These are phyloP conservation scores for Cenococcum geophilum DNA, from an alignment of 495 filamentous ascomycete genomes.

Conservation along the genomic window DNA sequence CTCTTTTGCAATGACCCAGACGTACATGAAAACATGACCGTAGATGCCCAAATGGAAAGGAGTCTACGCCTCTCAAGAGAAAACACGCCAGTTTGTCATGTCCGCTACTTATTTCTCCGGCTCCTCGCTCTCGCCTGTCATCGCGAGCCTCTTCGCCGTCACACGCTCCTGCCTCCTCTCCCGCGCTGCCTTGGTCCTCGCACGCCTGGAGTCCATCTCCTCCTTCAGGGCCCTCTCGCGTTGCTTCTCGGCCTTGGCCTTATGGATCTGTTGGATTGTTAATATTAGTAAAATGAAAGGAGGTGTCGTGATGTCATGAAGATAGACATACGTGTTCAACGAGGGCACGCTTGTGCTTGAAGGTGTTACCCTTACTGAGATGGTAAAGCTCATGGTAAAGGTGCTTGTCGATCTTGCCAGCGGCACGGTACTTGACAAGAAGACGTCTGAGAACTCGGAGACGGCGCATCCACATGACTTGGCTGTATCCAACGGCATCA, in stretches of 20 bases:
- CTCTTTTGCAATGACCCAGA: slow-evolving; percentile 32
- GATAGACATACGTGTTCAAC: slow-evolving; percentile 93
- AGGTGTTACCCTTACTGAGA: slow-evolving; percentile 99
- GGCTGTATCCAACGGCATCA: slow-evolving; percentile 47
- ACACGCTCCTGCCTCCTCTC: slow-evolving; percentile 90
- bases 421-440: slow-evolving; percentile 97
- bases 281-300: slow-evolving; percentile 3
- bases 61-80: slow-evolving; percentile 24
- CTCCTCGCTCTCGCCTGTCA: slow-evolving; percentile 70
- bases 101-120: slow-evolving; percentile 27
- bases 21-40: slow-evolving; percentile 33
- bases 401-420: slow-evolving; percentile 99
- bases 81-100: slow-evolving; percentile 32
- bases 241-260: slow-evolving; percentile 96
- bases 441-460: slow-evolving; percentile 98
- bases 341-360: slow-evolving; percentile 99
- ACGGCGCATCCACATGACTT: slow-evolving; percentile 99
- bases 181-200: slow-evolving; percentile 98
- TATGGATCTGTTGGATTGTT: slow-evolving; percentile 71
- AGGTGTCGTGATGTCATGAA: slow-evolving; percentile 34
- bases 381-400: slow-evolving; percentile 99
- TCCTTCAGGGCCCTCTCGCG: slow-evolving; percentile 93
- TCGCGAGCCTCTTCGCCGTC: slow-evolving; percentile 78
- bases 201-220: slow-evolving; percentile 99
- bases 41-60: slow-evolving; percentile 28